Conservation (phyloP, 108 stramenopile genomes). For the Nitzschia sp. region DNA sequence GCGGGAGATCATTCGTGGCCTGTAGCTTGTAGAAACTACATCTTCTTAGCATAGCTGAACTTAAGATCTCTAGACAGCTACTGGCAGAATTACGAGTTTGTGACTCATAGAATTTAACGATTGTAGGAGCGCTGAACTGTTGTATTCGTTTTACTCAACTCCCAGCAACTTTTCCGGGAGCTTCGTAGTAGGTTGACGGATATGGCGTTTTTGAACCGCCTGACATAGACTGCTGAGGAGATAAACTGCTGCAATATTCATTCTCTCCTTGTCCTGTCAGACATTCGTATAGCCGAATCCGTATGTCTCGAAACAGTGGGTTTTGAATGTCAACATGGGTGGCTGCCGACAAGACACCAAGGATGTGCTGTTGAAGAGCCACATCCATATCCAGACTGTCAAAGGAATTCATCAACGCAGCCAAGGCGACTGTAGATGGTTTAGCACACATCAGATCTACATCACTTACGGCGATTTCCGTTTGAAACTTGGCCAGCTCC, state of each 20-base stretch:
- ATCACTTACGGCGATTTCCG: slow-evolving; percentile 24
- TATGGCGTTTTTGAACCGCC: not conserved
- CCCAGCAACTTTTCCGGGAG: not conserved
- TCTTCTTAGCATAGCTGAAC: too few relatives aligned
- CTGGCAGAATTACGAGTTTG: too few relatives aligned
- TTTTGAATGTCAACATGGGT: not conserved
- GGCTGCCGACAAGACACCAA: not conserved
- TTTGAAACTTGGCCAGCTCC: slow-evolving; percentile 29
- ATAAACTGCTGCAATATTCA: not conserved
- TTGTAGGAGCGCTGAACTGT: too few relatives aligned
- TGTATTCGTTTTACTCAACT: too few relatives aligned
- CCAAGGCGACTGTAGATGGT: slow-evolving; percentile 21
- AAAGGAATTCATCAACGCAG: slow-evolving; percentile 20
- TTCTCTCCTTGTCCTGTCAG: slow-evolving; percentile 7
- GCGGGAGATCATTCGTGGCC: too few relatives aligned
- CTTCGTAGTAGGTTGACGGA: slow-evolving; percentile 1
- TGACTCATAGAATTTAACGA: too few relatives aligned
- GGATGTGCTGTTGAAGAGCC: not conserved
- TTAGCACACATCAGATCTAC: slow-evolving; percentile 1
- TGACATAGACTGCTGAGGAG: not conserved
- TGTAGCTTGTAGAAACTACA: too few relatives aligned
- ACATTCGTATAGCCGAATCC: slow-evolving; percentile 17
- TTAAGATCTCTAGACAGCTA: too few relatives aligned
- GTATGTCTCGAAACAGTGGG: slow-evolving; percentile 8
- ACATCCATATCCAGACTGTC: slow-evolving; percentile 6